Evolutionary conservation across 768 basidiomycete genomes (phyloP).

Genomic region (Psilocybe subaeruginosa): DNA sequence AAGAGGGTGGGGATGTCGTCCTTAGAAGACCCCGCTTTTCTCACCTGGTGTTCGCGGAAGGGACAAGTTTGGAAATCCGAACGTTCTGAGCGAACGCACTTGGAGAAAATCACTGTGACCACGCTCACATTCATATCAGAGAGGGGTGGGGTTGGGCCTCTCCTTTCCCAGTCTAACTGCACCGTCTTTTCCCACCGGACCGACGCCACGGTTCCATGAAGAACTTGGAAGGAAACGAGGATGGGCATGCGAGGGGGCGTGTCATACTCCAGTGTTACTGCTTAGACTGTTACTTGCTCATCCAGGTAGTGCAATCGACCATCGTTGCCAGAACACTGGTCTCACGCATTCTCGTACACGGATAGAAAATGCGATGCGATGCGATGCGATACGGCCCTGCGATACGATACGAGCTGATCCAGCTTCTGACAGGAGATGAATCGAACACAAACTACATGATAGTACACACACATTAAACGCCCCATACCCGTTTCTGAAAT

Average conservation of each 20-base stretch:
- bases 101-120: not conserved
- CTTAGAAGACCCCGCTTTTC: no score
- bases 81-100: not conserved
- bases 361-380: not conserved
- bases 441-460: not conserved
- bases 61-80: not conserved
- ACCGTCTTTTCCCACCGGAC: not conserved
- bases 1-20: no score
- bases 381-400: not conserved
- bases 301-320: not conserved
- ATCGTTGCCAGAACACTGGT: not conserved
- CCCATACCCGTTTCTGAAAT: not conserved
- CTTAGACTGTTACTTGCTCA: not conserved
- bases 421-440: not conserved
- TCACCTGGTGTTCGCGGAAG: no score
- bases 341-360: not conserved
- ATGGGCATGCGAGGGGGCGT: not conserved
- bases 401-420: not conserved
- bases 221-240: not conserved
- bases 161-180: no score
- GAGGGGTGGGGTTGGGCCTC: no score
- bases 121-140: not conserved
- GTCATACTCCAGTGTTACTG: not conserved
- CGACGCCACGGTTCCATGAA: constrained; percentile 1
- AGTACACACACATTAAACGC: not conserved